These are phyloP conservation scores for Rhizodiscina lignyota DNA, from an alignment of 495 filamentous ascomycete genomes.

Conservation along the genomic window DNA sequence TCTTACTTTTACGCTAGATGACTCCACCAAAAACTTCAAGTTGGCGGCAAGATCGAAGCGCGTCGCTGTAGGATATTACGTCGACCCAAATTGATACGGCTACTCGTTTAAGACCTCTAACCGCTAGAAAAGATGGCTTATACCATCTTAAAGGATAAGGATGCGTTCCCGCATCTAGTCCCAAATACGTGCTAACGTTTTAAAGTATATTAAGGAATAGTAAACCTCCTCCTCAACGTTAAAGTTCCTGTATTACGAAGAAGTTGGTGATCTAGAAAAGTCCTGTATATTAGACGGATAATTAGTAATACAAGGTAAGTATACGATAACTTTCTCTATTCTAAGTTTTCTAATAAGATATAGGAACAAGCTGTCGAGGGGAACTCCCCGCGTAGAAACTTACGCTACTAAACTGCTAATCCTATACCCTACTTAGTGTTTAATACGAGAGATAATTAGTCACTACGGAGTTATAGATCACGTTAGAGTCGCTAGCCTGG, in stretches of 20 bases:
- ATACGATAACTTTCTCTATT: conserved; percentile 3
- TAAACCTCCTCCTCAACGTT: conserved; percentile 2
- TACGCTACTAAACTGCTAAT: conserved; percentile 4
- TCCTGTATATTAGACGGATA: conserved; percentile 2
- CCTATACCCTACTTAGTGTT: too few species aligned
- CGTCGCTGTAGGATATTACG: too few species aligned
- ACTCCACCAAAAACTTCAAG: conserved; percentile 6
- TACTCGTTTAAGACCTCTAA: conserved; percentile 4
- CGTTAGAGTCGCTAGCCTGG: too few species aligned
- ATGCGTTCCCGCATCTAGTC: conserved; percentile 3
- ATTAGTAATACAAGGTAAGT: conserved; percentile 5
- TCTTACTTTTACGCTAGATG: conserved; percentile 7
- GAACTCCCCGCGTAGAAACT: conserved; percentile 4
- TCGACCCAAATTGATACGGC: conserved; percentile 4
- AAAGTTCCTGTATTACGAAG: conserved; percentile 3
- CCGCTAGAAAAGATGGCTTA: conserved; percentile 5
- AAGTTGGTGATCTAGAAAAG: conserved; percentile 3
- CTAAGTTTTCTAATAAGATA: conserved; percentile 4
- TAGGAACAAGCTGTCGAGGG: conserved; percentile 4
- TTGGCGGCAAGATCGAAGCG: conserved; percentile 6
- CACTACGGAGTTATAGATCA: too few species aligned
- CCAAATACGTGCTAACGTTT: conserved; percentile 4
- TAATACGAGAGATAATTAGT: too few species aligned
- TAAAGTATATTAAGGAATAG: conserved; percentile 4
- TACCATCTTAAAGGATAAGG: conserved; percentile 5